phyloP scores from a whole-genome alignment of 2,329 filamentous ascomycete species.

The Huntiella decipiens region DNA sequence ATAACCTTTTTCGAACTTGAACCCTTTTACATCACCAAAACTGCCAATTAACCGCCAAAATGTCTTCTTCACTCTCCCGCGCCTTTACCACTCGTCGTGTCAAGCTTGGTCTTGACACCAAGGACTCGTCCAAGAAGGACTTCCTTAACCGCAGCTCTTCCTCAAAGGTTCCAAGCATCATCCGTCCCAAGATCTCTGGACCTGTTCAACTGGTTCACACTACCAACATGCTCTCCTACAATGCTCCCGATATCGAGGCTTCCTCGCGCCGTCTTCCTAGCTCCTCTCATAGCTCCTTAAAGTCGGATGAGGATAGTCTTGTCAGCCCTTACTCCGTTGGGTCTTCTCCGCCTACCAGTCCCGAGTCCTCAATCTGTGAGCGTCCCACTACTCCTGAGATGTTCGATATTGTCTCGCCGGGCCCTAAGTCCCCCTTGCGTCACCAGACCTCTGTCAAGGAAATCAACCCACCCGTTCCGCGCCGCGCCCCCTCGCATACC shows the following conservation, averaged over 20 bases:
- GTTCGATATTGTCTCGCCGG: conserved; percentile 34
- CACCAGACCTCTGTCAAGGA: conserved; percentile 23
- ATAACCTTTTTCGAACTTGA: conserved; percentile 6
- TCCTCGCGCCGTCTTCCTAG: conserved; percentile 23
- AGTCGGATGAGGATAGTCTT: conserved; percentile 54
- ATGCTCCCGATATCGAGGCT: conserved; percentile 56
- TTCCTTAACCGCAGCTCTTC: conserved; percentile 31
- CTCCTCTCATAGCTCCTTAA: conserved; percentile 31
- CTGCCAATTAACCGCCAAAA: conserved; percentile 13
- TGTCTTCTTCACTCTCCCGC: conserved; percentile 41
- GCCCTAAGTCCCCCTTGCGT: conserved; percentile 21
- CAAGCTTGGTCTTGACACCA: conserved; percentile 30
- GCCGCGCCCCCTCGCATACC: conserved; percentile 68
- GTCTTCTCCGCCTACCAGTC: conserved; percentile 48
- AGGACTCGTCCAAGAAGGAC: conserved; percentile 19
- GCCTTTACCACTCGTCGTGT: conserved; percentile 53
- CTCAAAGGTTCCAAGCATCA: conserved; percentile 22
- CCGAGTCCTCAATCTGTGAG: conserved; percentile 41
- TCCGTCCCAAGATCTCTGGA: conserved; percentile 59
- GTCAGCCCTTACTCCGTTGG: conserved; percentile 30
- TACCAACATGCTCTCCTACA: conserved; percentile 91
- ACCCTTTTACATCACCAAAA: conserved; percentile 7
- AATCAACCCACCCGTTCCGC: conserved; percentile 49
- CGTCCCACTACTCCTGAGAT: conserved; percentile 39
- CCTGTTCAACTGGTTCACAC: conserved; percentile 80